Conservation (phyloP, 257 asterid species). For the Nicotiana tomentosiformis region DNA sequence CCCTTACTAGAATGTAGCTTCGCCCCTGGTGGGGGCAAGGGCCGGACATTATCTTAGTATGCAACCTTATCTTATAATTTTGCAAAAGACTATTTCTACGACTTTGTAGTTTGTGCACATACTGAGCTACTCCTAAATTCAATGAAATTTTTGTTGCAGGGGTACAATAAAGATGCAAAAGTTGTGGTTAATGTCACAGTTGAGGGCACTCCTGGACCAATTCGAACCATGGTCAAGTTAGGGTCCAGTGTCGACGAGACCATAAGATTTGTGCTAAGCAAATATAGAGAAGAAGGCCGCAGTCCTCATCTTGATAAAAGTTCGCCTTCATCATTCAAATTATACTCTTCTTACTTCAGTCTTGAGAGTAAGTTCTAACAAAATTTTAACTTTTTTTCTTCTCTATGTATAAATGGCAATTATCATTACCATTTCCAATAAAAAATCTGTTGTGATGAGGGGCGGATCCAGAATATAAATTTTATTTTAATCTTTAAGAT, state of each 20-base stretch:
- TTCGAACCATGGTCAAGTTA: constrained; percentile 55
- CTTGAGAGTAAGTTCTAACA: constrained; percentile 47
- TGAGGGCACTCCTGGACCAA: constrained; percentile 74
- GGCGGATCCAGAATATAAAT: too few relatives aligned
- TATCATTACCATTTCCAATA: too few relatives aligned
- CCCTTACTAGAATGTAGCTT: too few relatives aligned
- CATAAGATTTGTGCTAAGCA: constrained; percentile 40
- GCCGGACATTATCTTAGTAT: too few relatives aligned
- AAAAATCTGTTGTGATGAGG: too few relatives aligned
- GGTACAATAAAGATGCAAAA: constrained; percentile 45
- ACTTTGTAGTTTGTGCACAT: background rate
- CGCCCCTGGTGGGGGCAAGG: too few relatives aligned
- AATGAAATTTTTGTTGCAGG: background rate
- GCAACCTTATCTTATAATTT: too few relatives aligned
- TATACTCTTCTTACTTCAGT: constrained; percentile 61
- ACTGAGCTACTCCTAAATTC: background rate
- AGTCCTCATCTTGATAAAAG: constrained; percentile 41
- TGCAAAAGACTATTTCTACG: background rate
- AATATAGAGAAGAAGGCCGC: constrained; percentile 55
- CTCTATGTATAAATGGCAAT: too few relatives aligned
- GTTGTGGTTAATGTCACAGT: constrained; percentile 67
- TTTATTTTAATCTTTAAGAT: too few relatives aligned
- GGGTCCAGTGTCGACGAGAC: constrained; percentile 60
- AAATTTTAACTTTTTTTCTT: background rate
- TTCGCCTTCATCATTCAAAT: constrained; percentile 37